phyloP scores from a whole-genome alignment of 169 alveolate species.

The Theileria sp. region DNA sequence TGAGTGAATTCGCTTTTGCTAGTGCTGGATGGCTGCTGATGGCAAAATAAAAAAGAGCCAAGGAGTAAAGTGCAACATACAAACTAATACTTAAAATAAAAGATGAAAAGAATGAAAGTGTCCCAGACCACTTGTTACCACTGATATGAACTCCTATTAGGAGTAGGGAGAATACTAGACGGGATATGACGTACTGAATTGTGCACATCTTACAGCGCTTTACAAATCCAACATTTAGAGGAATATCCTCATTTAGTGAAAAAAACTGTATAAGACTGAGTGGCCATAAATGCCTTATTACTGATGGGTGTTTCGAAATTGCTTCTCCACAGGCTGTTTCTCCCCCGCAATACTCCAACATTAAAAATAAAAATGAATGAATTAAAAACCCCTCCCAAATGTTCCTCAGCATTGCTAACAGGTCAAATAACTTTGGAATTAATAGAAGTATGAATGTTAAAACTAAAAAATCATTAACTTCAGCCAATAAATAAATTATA shows the following conservation, averaged over 20 bases:
- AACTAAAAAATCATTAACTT: slow-evolving; percentile 1
- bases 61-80: slow-evolving; percentile 58
- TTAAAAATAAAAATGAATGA: slow-evolving; percentile 60
- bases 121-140: slow-evolving; percentile 25
- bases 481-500: neutral
- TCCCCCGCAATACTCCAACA: slow-evolving; percentile 72
- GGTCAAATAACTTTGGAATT: slow-evolving; percentile 38
- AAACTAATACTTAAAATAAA: slow-evolving; percentile 45
- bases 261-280: slow-evolving; percentile 23
- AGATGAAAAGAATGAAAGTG: slow-evolving; percentile 23
- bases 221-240: slow-evolving; percentile 66
- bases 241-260: slow-evolving; percentile 61
- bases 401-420: slow-evolving; percentile 61
- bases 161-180: slow-evolving; percentile 42
- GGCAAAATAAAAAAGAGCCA: slow-evolving; percentile 59
- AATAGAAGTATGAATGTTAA: slow-evolving; percentile 37
- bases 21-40: slow-evolving; percentile 63
- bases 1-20: slow-evolving; percentile 51
- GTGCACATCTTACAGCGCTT: slow-evolving; percentile 63
- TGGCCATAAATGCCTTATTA: slow-evolving; percentile 61
- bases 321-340: slow-evolving; percentile 61
- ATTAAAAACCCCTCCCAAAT: slow-evolving; percentile 66
- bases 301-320: slow-evolving; percentile 57
- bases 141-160: slow-evolving; percentile 27
- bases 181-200: slow-evolving; percentile 60